Conservation (phyloP, 2,329 filamentous ascomycete species). For the Pyrenophora tritici-repentis region DNA sequence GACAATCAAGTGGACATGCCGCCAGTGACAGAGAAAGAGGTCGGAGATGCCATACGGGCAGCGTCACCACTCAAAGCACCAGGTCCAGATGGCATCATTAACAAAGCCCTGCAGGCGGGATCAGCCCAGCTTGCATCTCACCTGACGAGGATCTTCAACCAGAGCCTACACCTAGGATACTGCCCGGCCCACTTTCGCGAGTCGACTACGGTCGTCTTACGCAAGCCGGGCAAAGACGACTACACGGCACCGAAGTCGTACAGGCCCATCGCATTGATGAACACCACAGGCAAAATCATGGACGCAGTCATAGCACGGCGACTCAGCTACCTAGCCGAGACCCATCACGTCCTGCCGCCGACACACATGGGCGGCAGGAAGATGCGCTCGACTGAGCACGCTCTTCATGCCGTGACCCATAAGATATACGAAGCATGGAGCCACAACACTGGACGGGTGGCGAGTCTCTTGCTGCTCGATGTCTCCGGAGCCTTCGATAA, state of each 20-base stretch:
- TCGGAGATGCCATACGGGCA: constrained; percentile 22
- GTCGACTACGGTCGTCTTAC: constrained; percentile 30
- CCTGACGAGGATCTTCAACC: constrained; percentile 21
- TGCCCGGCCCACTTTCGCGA: constrained; percentile 14
- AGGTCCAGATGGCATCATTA: constrained; percentile 25
- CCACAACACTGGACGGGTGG: constrained; percentile 19
- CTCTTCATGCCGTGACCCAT: constrained; percentile 32
- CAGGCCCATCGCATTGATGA: constrained; percentile 31
- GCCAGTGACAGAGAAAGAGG: constrained; percentile 23
- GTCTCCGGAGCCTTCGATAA: constrained; percentile 39
- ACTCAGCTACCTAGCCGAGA: constrained; percentile 20
- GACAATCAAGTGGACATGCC: constrained; percentile 21
- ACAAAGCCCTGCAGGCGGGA: constrained; percentile 17
- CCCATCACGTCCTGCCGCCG: constrained; percentile 25
- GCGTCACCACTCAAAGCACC: constrained; percentile 28
- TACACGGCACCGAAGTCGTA: constrained; percentile 35
- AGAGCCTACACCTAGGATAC: constrained; percentile 20
- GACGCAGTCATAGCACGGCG: constrained; percentile 30
- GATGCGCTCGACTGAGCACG: constrained; percentile 29
- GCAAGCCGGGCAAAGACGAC: constrained; percentile 34
- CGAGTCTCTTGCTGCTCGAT: constrained; percentile 40
- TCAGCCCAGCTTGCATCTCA: constrained; percentile 1
- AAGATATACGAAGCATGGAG: constrained; percentile 32
- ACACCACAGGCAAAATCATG: constrained; percentile 37
- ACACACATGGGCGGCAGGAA: constrained; percentile 31